Base-by-base conservation (phyloP, 129 eudicot genomes). In the Calendula officinalis region DNA sequence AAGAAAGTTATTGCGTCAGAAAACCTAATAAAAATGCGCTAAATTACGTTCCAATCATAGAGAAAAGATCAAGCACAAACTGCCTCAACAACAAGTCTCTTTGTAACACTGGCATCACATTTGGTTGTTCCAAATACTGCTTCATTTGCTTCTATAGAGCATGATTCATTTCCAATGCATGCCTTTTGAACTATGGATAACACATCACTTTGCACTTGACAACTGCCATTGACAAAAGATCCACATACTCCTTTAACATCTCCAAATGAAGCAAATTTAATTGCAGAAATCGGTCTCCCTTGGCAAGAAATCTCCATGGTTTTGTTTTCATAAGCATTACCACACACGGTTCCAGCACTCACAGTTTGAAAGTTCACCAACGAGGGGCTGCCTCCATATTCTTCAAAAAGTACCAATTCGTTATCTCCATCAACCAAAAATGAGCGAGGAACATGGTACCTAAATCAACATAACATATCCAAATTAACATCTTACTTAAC, bases 61-160 rank as follows among this genome's bases (percentile, higher is more conserved):
- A 40, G n/a, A 9, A n/a, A 5, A 40, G 11, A 62, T 54, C 66
- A 76, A 76, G 30, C 30, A 48, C 91, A 84, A 60, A 68, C 64
- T 7, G 82, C 91, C 58, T 84, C 84, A 7, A 65, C 84, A 47
- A 81, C 75, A 22, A 84, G 84, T 64, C 75, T 84, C 70, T 81
- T 75, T 1, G 14, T 32, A 4, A 42, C 44, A 3, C 50, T 60
- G 4, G 30, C 30, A 22, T 30, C 33, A 50, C 86, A 75, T 6
- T 51, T 44, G 0, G 66, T 56, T 7, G 79, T 7, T 30, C 95
- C 95, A 73, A 87, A 83, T 6, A 61, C 58, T 1, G 42, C 54
- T 47, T 83, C 90, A 7, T 79, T 10, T 6, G 86, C 95, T 6
- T 9, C 0, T 3, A 87, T 27, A 3, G 30, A 13, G 41, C 95